phyloP scores from a whole-genome alignment of 306 rosid species.

The Arachis stenosperma region DNA sequence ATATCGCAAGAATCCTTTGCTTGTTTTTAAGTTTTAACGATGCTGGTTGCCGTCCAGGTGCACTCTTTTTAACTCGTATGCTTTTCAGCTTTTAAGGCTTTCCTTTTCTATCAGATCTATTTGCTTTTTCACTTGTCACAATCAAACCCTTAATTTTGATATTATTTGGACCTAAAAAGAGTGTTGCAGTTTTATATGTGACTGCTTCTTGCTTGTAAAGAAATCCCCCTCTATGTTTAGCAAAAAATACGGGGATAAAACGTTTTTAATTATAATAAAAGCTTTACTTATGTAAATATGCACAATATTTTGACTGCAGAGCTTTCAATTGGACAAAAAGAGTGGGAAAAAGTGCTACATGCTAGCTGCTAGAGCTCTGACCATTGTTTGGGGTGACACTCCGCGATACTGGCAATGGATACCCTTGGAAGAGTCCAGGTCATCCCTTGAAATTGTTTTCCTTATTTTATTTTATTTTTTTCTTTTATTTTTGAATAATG shows the following conservation, averaged over 20 bases:
- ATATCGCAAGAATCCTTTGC: background rate
- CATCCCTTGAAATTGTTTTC: background rate
- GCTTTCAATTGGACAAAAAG: conserved; percentile 44
- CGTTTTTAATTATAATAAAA: too few species aligned
- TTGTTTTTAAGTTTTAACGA: too few species aligned
- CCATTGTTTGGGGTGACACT: conserved; percentile 41
- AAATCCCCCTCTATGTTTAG: too few species aligned
- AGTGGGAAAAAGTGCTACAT: conserved; percentile 54
- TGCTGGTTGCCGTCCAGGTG: too few species aligned
- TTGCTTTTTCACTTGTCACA: too few species aligned
- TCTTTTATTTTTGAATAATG: too few species aligned
- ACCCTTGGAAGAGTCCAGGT: conserved; percentile 51
- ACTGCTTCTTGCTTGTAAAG: too few species aligned
- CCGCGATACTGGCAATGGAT: conserved; percentile 50
- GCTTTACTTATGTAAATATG: too few species aligned
- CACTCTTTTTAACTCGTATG: background rate
- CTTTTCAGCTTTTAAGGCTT: background rate
- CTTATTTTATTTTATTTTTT: background rate
- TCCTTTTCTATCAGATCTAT: background rate
- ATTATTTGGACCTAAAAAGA: too few species aligned
- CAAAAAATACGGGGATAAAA: too few species aligned
- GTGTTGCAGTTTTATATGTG: too few species aligned
- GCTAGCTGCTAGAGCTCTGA: conserved; percentile 50
- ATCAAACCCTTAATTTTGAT: background rate
- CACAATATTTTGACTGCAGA: conserved; percentile 36